Evolutionary conservation across 805 yeast genomes (phyloP).

Genomic region (Saturnispora ahearnii): DNA sequence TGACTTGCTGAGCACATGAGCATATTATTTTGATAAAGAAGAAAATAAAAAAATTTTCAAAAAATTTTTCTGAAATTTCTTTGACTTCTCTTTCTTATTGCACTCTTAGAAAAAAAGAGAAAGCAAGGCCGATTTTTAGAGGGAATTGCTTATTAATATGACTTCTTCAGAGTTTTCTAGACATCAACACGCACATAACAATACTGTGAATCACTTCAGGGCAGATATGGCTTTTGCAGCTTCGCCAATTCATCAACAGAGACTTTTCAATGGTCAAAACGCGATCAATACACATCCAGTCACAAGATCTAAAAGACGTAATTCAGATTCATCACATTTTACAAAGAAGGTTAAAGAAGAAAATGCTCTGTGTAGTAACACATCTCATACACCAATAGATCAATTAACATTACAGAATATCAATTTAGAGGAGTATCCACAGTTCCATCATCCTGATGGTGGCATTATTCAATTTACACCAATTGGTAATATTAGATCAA

Average conservation of each 20-base stretch:
- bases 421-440: slow-evolving; percentile 40
- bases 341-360: slow-evolving; percentile 26
- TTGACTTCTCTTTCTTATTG: background rate
- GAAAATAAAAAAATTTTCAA: slow-evolving; percentile 2
- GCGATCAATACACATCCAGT: slow-evolving; percentile 10
- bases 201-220: background rate
- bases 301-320: slow-evolving; percentile 28
- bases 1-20: slow-evolving; percentile 2
- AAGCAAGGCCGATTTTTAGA: background rate
- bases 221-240: background rate
- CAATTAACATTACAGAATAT: slow-evolving; percentile 23
- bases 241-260: slow-evolving; percentile 14
- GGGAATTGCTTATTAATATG: background rate
- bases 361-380: slow-evolving; percentile 9
- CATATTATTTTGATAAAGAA: background rate
- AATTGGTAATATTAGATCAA: slow-evolving; percentile 48
- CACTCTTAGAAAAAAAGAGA: background rate
- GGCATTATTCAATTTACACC: slow-evolving; percentile 55
- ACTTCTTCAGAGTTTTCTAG: background rate
- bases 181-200: background rate
- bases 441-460: slow-evolving; percentile 53
- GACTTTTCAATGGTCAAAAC: slow-evolving; percentile 12
- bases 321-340: slow-evolving; percentile 26
- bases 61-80: background rate
- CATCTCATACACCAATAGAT: slow-evolving; percentile 13